A percentile compares a stretch with the other conserved stretches of the same genome.
Conservation (phyloP, 805 yeast species). For the Starmerella stigmatis region DNA sequence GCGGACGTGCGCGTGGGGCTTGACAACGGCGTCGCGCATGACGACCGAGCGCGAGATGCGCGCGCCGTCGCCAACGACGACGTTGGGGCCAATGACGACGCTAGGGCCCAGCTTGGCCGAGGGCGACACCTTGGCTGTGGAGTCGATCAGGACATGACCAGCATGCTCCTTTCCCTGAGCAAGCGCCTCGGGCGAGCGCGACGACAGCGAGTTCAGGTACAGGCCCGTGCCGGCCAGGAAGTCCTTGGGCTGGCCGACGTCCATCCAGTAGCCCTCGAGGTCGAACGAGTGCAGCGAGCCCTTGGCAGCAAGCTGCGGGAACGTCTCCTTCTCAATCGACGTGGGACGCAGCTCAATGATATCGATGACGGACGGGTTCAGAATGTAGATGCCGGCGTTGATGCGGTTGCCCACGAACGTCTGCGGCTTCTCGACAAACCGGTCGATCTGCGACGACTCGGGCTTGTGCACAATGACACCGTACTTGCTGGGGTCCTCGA, state of each 20-base stretch:
- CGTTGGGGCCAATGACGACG: constrained; percentile 95
- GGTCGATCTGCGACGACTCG: constrained; percentile 88
- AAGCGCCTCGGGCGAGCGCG: constrained; percentile 63
- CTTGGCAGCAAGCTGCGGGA: constrained; percentile 89
- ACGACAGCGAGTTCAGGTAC: constrained; percentile 76
- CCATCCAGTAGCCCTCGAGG: constrained; percentile 99
- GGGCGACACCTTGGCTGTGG: constrained; percentile 86
- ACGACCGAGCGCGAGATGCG: constrained; percentile 94
- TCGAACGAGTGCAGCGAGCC: constrained; percentile 88
- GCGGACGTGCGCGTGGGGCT: constrained; percentile 96
- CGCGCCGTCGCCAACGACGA: constrained; percentile 93
- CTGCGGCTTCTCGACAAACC: constrained; percentile 98
- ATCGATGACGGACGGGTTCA: constrained; percentile 95
- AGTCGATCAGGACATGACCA: constrained; percentile 89
- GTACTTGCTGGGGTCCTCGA: constrained; percentile 97
- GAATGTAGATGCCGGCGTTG: constrained; percentile 96
- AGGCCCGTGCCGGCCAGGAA: constrained; percentile 91
- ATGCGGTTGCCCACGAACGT: constrained; percentile 99
- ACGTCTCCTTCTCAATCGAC: constrained; percentile 97
- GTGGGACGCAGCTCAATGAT: constrained; percentile 97
- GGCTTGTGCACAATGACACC: constrained; percentile 98
- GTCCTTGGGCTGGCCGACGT: constrained; percentile 99
- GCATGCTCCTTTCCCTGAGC: constrained; percentile 58
- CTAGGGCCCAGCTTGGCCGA: constrained; percentile 96
- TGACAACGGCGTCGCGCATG: constrained; percentile 78